Evolutionary conservation across 768 basidiomycete species (phyloP), one percentile per base, ranked within the genome.

Genomic region (Mycena rosella): DNA sequence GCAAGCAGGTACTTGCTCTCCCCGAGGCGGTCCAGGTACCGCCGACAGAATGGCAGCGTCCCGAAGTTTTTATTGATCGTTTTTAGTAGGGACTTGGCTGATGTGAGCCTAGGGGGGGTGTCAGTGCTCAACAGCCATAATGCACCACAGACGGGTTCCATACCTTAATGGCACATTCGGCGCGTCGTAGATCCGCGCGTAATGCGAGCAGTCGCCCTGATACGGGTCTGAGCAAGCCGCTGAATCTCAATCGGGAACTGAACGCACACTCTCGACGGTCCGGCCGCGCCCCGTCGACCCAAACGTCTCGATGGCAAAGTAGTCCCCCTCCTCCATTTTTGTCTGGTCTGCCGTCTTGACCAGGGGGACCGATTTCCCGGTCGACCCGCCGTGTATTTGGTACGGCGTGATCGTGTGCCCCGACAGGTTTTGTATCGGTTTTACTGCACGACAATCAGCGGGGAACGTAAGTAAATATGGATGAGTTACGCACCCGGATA

Each of bases 241-340:
- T 14, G 15, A 8, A 10, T n/a, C n/a, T n/a, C n/a, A 38, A 15
- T 15, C 3, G 20, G 7, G n/a, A 44, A 44, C 17, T 3, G 17
- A 44, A 75, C 82, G 73, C 72, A 94, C 95, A 67, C 85, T 86
- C 74, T 99, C 97, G 18, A 94, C 85, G 24, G 98, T 94, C 27
- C 89, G 85, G 10, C 96, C 98, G 45, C 92, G 86, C 18, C 98
- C 97, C 0, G 97, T 99, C n/a, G 93, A 94, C 14, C 98, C 98
- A 78, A 99, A 99, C 2, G 98, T 99, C 79, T 99, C 98, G 62
- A 99, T 97, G 13, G 98, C 98, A 77, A 95, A 99, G 76, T 99
- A 98, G 74, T 99, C 98, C 45, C 96, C 98, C 80, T 99, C 98
- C 76, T 99, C 98, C 98, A 99, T 99, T 81, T 95, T 97, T 17